Conservation (phyloP, 768 basidiomycete species). For the Asterophora lycoperdoides region DNA sequence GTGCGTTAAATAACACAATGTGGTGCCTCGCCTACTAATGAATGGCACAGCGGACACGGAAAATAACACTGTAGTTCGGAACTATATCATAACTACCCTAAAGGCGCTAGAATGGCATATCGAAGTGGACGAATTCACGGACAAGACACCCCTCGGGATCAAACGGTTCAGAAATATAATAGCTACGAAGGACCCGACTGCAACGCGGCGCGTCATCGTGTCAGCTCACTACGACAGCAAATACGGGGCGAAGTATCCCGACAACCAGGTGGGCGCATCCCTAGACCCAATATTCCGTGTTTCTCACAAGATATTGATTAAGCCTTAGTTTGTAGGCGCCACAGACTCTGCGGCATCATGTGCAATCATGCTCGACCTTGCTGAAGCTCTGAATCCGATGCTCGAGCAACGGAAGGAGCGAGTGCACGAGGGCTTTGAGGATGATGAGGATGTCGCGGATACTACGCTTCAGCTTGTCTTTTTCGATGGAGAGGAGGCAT, state of each 20-base stretch:
- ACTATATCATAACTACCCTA: constrained; percentile 74
- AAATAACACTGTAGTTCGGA: constrained; percentile 77
- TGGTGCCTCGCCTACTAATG: constrained; percentile 8
- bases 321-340: constrained; percentile 86
- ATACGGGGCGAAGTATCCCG: constrained; percentile 66
- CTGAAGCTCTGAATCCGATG: constrained; percentile 73
- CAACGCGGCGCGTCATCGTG: constrained; percentile 76
- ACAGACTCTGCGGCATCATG: constrained; percentile 97
- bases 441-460: constrained; percentile 74
- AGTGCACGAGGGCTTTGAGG: constrained; percentile 50
- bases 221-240: constrained; percentile 95
- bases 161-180: constrained; percentile 87
- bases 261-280: constrained; percentile 59
- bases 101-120: constrained; percentile 79
- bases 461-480: constrained; percentile 91
- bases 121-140: constrained; percentile 80
- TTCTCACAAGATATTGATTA: constrained; percentile 7
- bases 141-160: constrained; percentile 73
- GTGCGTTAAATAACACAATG: constrained; percentile 38
- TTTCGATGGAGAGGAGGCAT: constrained; percentile 98
- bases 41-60: constrained; percentile 54
- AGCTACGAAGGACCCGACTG: constrained; percentile 90
- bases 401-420: constrained; percentile 56
- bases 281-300: constrained; percentile 1
- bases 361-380: constrained; percentile 90